Conservation (phyloP, 331 rosid genomes). For the Pyrus hybrid region DNA sequence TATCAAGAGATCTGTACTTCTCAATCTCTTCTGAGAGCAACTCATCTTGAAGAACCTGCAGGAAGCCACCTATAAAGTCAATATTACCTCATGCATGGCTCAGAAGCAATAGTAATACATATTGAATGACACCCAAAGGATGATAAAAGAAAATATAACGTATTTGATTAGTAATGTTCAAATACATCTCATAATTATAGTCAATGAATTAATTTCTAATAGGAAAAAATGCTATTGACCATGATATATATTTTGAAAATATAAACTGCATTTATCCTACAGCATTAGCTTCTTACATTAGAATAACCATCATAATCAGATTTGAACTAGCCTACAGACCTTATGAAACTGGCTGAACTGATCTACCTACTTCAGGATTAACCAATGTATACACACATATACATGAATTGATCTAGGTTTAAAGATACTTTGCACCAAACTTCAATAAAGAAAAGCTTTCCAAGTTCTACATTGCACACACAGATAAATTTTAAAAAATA, state of each 20-base stretch:
- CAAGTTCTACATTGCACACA: background rate
- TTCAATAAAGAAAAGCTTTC: background rate
- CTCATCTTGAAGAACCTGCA: slow-evolving; percentile 71
- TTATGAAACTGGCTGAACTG: background rate
- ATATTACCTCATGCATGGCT: background rate
- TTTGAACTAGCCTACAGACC: background rate
- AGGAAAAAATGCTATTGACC: background rate
- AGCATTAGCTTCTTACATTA: background rate
- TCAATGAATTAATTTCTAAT: background rate
- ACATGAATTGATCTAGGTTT: background rate
- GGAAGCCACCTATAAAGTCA: slow-evolving; percentile 18
- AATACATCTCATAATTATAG: background rate
- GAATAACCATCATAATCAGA: background rate
- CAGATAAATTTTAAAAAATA: background rate
- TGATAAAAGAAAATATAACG: background rate
- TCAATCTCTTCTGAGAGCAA: slow-evolving; percentile 72
- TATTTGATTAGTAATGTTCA: background rate
- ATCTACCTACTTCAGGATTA: background rate
- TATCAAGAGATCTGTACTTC: slow-evolving; percentile 52
- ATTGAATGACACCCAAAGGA: background rate
- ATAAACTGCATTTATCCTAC: background rate
- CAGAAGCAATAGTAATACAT: background rate
- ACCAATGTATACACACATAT: background rate
- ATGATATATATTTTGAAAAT: background rate
- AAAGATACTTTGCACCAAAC: background rate